A percentile compares a stretch with the other conserved stretches of the same genome.
Conservation (phyloP, 768 basidiomycete genomes). For the Kwoniella bestiolae region DNA sequence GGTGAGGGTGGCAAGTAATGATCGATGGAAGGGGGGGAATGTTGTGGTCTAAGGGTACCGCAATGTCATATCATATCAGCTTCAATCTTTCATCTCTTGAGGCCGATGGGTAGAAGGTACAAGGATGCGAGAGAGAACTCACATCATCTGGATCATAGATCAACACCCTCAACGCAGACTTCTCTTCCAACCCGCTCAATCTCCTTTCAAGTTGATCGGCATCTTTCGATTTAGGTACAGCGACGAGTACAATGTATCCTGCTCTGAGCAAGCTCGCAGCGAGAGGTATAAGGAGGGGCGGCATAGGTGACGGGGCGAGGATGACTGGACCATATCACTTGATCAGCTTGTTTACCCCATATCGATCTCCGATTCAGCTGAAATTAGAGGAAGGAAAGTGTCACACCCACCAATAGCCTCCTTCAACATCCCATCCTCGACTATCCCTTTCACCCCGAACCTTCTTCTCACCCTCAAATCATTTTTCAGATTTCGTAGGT, state of each 20-base stretch:
- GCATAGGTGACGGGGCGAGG: slow-evolving; percentile 49
- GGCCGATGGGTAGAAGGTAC: no score
- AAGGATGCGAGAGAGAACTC: slow-evolving; percentile 20
- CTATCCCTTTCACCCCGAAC: slow-evolving; percentile 26
- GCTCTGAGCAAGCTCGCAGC: slow-evolving; percentile 44
- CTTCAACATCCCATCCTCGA: slow-evolving; percentile 47
- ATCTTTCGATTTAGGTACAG: slow-evolving; percentile 51
- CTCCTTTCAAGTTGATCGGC: slow-evolving; percentile 50
- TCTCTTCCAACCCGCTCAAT: slow-evolving; percentile 40
- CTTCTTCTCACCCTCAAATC: slow-evolving; percentile 9
- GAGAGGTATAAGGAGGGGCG: slow-evolving; percentile 44
- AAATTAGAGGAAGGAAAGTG: no score
- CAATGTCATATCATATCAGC: background rate
- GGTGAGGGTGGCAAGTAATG: slow-evolving; percentile 51
- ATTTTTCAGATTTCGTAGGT: background rate
- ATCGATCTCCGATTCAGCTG: background rate
- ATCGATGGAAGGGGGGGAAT: slow-evolving; percentile 55
- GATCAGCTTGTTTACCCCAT: background rate
- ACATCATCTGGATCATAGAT: slow-evolving; percentile 56
- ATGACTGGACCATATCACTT: slow-evolving; percentile 41
- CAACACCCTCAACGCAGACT: slow-evolving; percentile 42
- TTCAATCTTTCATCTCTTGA: background rate
- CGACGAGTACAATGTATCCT: slow-evolving; percentile 53
- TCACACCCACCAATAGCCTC: slow-evolving; percentile 48
- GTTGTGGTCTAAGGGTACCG: slow-evolving; percentile 40